Evolutionary conservation across 2,329 filamentous ascomycete species (phyloP), one percentile per base, ranked within the genome.

Genomic region (Talaromyces pinophilus): DNA sequence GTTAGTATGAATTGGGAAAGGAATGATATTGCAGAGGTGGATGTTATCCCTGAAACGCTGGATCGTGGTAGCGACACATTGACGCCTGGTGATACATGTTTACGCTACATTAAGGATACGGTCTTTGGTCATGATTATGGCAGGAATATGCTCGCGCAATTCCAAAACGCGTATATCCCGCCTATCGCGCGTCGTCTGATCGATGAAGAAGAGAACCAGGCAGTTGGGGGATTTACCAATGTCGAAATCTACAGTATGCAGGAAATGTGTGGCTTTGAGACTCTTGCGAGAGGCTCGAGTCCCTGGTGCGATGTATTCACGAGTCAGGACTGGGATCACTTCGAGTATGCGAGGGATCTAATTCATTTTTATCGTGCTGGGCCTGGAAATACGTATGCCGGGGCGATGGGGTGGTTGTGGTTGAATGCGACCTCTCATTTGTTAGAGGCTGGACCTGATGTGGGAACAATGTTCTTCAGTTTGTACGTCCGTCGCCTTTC

Each of bases 261-360:
- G 72, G 85, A 87, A 69, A 82, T 87, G 78, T 88, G 86, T 71
- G 86, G 84, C 0, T 88, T 87, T 69, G 86, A 88, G 73, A 85
- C 79, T 0, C 81, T 84, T 2, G 82, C 82, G 0, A 80, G 82
- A 65, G 86, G 85, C 6, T 76, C 74, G 25, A 86, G 84, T 72
- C 79, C 79, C 5, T 88, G 85, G 85, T 88, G 85, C 69, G 74
- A 83, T 64, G 78, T 86, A 8, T 88, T 88, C 72, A 84, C 81
- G 0, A 76, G 78, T 38, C 74, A 82, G 1, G 85, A 87, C 57
- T 87, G 85, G 80, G 73, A 82, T 13, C 73, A 79, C 60, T 87
- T 87, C 68, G 85, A 86, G 69, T 88, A 88, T 70, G 86, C 85
- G 1, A 80, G 86, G 35, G 86, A 88, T 70, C 50, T 87, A 3